Evolutionary conservation across 345 rosid genomes (phyloP).

Genomic region (Brassica rapa): DNA sequence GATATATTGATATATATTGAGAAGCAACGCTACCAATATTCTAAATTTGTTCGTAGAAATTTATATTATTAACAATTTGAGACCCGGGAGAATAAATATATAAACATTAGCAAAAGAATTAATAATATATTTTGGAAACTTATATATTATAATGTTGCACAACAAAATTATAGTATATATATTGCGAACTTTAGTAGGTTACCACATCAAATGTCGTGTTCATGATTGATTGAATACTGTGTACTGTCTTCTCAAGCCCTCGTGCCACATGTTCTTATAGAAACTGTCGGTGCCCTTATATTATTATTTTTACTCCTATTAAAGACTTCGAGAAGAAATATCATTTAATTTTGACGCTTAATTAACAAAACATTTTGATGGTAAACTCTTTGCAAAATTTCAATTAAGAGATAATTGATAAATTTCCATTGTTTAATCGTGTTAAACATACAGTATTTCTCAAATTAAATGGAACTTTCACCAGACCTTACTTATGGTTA

Average conservation of each 20-base stretch:
- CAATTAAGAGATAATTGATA: background rate
- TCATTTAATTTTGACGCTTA: background rate
- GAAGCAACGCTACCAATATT: background rate
- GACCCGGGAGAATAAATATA: background rate
- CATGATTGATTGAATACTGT: conserved; percentile 40
- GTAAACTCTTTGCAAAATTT: background rate
- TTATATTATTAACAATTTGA: conserved; percentile 18
- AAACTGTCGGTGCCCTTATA: conserved; percentile 50
- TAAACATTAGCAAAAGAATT: background rate
- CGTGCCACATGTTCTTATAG: conserved; percentile 46
- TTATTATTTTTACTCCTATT: background rate
- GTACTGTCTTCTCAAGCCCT: conserved; percentile 34
- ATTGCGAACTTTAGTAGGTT: conserved; percentile 32
- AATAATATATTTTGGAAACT: background rate
- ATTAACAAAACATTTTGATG: background rate
- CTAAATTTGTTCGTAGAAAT: background rate
- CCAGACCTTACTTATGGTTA: background rate
- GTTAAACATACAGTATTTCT: background rate
- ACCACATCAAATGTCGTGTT: conserved; percentile 46
- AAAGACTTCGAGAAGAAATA: background rate
- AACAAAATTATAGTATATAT: background rate
- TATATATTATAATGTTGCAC: background rate
- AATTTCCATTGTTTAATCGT: background rate
- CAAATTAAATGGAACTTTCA: background rate
- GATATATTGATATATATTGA: too few species aligned